A percentile compares a stretch with the other conserved stretches of the same genome.
Evolutionary conservation across 805 yeast species (phyloP).

Genomic region (Grigorovia humatica): DNA sequence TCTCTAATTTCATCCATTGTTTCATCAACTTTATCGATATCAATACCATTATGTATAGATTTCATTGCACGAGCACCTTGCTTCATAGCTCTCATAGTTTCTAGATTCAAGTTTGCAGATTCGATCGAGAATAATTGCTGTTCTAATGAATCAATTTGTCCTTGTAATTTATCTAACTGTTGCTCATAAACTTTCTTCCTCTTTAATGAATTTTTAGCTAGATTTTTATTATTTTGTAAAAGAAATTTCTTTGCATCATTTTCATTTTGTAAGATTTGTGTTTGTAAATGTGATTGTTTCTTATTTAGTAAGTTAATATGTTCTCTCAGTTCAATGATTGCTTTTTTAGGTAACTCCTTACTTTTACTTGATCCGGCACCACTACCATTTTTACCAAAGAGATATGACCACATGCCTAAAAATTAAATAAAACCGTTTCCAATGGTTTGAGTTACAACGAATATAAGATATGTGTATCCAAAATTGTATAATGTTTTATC

Average conservation of each 20-base stretch:
- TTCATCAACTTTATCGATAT: conserved; percentile 91
- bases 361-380: conserved; percentile 18
- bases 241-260: conserved; percentile 69
- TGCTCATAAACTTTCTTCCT: conserved; percentile 75
- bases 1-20: conserved; percentile 98
- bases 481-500: too few relatives aligned
- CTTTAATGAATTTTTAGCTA: conserved; percentile 80
- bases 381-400: not conserved
- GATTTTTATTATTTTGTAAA: conserved; percentile 46
- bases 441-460: too few relatives aligned
- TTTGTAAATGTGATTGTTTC: conserved; percentile 71
- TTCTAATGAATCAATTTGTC: conserved; percentile 83
- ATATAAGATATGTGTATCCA: too few relatives aligned
- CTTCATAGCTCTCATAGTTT: conserved; percentile 98
- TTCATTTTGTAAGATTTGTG: conserved; percentile 76
- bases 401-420: conserved; percentile 2
- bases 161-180: conserved; percentile 69
- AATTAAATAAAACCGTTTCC: not conserved
- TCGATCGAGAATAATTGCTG: conserved; percentile 86
- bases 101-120: conserved; percentile 89
- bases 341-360: conserved; percentile 84
- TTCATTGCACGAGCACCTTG: conserved; percentile 97
- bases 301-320: conserved; percentile 80
- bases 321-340: conserved; percentile 79
- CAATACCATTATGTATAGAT: conserved; percentile 86